Base-by-base conservation (phyloP, 768 basidiomycete species). In the Termitomyces sp. region DNA sequence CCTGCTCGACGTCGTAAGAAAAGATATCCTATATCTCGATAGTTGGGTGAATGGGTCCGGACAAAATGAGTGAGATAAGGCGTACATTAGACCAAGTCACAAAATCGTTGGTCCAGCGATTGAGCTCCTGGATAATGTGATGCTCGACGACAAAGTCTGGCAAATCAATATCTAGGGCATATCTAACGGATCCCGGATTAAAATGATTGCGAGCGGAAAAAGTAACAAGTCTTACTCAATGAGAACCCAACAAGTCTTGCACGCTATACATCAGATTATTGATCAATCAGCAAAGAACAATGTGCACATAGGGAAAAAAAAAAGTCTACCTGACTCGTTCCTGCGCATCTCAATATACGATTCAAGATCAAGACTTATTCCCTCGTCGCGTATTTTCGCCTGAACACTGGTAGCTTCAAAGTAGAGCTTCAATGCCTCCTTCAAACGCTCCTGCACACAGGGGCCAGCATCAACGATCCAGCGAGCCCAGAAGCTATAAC, bases 11-110 rank as follows among this genome's bases (percentile, higher is more conserved):
- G 56, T 89, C 87, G 67, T 86, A 90, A 1, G 86, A 89, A 64
- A 86, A 85, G 36, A 89, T 84, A 58, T 89, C 88, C 87, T 88
- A 54, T 2, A 33, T 5, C 23, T 16, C 7, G 15, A 13, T 9
- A 32, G 44, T 47, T 50, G 18, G 16, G 20, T 31, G 29, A 38
- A 43, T 45, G 33, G 32, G 40, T 56, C n/a, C n/a, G n/a, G n/a
- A n/a, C 33, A 20, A 35, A 32, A 55, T 23, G 6, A 20, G 9
- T 3, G 15, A 12, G 47, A 41, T 3, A 27, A 38, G 46, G 64
- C 82, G 63, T 67, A 89, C 89, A 64, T 91, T 91, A 18, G 88
- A 88, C 88, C 87, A 89, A n/a, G 87, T 83, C 52, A 91, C 86
- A 51, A 91, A 74, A 60, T 91, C 89, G 55, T 91, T 91, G 20